Percentiles rank a stretch among this genome's conserved stretches.
Evolutionary conservation across 2,329 filamentous ascomycete species (phyloP).

Genomic region (Hortaea sp.): DNA sequence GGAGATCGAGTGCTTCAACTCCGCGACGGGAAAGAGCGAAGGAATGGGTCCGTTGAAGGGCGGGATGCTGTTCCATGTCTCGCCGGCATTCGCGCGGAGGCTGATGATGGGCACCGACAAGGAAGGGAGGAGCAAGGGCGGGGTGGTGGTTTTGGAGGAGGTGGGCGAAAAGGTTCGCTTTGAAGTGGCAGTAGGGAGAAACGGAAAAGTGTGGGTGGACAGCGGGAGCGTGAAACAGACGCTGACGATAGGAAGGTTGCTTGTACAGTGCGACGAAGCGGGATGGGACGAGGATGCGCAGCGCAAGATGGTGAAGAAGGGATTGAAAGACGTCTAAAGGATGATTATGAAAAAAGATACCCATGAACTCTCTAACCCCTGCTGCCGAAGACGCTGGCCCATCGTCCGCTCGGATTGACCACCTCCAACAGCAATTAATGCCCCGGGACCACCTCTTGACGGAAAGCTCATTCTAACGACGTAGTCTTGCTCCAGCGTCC

Average conservation of each 20-base stretch:
- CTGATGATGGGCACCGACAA: constrained; percentile 53
- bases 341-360: not conserved
- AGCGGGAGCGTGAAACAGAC: constrained; percentile 64
- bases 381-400: too few relatives aligned
- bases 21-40: constrained; percentile 77
- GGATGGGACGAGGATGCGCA: constrained; percentile 55
- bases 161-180: constrained; percentile 76
- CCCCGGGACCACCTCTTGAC: too few relatives aligned
- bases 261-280: constrained; percentile 67
- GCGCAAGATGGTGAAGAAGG: constrained; percentile 57
- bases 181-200: constrained; percentile 86
- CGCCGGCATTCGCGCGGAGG: constrained; percentile 69
- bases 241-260: constrained; percentile 65
- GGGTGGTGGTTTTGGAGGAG: constrained; percentile 66
- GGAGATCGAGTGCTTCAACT: constrained; percentile 82
- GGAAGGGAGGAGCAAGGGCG: constrained; percentile 36
- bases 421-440: too few relatives aligned
- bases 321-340: constrained; percentile 46
- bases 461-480: too few relatives aligned
- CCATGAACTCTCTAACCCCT: not conserved
- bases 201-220: constrained; percentile 87
- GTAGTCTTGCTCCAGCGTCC: too few relatives aligned
- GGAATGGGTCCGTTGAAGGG: constrained; percentile 74
- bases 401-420: too few relatives aligned
- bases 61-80: constrained; percentile 79